phyloP scores from a whole-genome alignment of 1,139 yeast genomes.

The Suhomyces panamericanus region DNA sequence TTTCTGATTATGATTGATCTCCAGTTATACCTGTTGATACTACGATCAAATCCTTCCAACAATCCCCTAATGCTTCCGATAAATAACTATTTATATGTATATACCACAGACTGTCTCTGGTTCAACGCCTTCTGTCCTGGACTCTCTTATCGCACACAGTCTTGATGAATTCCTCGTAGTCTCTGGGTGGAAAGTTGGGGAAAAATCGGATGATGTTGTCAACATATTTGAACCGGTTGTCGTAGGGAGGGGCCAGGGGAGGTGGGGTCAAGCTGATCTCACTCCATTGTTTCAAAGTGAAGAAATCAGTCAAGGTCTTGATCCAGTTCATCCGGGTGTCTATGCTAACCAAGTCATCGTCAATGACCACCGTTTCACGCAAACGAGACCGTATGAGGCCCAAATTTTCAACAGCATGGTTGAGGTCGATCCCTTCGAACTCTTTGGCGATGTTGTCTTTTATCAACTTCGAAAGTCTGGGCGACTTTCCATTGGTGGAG shows the following conservation, averaged over 20 bases:
- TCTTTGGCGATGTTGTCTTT: slow-evolving; percentile 57
- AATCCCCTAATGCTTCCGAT: not conserved
- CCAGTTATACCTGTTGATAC: too few relatives aligned
- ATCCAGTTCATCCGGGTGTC: slow-evolving; percentile 75
- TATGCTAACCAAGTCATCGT: slow-evolving; percentile 52
- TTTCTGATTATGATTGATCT: too few relatives aligned
- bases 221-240: slow-evolving; percentile 20
- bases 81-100: not conserved
- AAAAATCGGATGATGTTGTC: slow-evolving; percentile 35
- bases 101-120: not conserved
- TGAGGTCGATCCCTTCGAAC: slow-evolving; percentile 45
- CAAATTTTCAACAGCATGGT: slow-evolving; percentile 63
- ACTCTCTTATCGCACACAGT: slow-evolving; percentile 6
- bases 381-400: slow-evolving; percentile 57
- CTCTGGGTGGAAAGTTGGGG: slow-evolving; percentile 45
- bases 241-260: slow-evolving; percentile 17
- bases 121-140: not conserved
- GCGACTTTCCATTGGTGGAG: slow-evolving; percentile 81
- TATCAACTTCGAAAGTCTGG: slow-evolving; percentile 67
- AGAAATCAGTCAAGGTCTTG: slow-evolving; percentile 61
- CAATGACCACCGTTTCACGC: slow-evolving; percentile 43
- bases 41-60: not conserved
- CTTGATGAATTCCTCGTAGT: slow-evolving; percentile 32
- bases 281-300: slow-evolving; percentile 63
- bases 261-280: slow-evolving; percentile 27